Conservation (phyloP, 495 filamentous ascomycete genomes). For the Penicillium odoratum region DNA sequence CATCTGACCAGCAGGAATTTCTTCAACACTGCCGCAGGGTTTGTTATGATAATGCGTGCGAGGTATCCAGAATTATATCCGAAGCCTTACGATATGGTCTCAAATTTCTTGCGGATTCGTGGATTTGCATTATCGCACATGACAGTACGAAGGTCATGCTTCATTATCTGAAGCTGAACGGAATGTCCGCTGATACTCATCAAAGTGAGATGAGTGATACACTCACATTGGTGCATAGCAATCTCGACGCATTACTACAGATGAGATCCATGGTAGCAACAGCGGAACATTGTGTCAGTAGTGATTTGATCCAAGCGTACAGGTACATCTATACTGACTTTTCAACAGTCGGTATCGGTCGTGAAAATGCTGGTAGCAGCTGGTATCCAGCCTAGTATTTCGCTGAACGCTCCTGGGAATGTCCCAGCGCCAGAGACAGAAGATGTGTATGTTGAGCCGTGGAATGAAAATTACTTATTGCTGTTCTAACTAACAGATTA, state of each 20-base stretch:
- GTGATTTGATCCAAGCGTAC: not conserved
- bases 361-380: conserved; percentile 22
- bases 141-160: conserved; percentile 35
- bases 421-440: not conserved
- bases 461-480: not conserved
- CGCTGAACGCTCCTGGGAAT: not conserved
- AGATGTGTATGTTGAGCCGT: conserved; percentile 7
- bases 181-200: not conserved
- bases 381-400: conserved; percentile 9
- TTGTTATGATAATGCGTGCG: conserved; percentile 25
- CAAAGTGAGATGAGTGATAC: conserved; percentile 10
- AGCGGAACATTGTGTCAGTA: conserved; percentile 22
- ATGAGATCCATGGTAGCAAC: conserved; percentile 26
- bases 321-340: not conserved
- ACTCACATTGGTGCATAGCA: conserved; percentile 12
- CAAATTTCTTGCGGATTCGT: conserved; percentile 29
- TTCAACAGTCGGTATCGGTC: conserved; percentile 17
- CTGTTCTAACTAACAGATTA: not conserved
- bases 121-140: conserved; percentile 34
- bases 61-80: conserved; percentile 27
- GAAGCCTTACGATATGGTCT: conserved; percentile 26
- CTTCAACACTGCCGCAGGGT: conserved; percentile 21
- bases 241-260: conserved; percentile 18
- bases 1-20: conserved; percentile 28
- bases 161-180: conserved; percentile 25